A percentile compares a stretch with the other conserved stretches of the same genome.
phyloP scores from a whole-genome alignment of 2,329 filamentous ascomycete genomes.

The Phyllosticta citribraziliensis region DNA sequence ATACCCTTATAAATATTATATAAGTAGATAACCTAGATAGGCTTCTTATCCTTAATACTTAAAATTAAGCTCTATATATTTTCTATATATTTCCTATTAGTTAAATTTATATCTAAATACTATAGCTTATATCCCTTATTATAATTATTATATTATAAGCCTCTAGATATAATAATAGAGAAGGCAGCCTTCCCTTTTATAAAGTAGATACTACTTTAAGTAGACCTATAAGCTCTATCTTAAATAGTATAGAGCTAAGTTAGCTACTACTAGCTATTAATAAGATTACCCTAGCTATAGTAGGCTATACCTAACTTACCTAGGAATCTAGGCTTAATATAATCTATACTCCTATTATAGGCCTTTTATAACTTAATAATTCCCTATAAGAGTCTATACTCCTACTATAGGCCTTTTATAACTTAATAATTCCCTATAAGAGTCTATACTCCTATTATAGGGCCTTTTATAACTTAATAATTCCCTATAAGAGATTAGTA shows the following conservation, averaged over 20 bases:
- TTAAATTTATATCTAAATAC: constrained; percentile 16
- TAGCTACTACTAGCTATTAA: constrained; percentile 47
- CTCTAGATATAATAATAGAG: constrained; percentile 45
- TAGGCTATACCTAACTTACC: constrained; percentile 19
- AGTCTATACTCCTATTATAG: too few species aligned
- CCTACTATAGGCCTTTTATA: too few species aligned
- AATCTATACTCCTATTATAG: constrained; percentile 20
- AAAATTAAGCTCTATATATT: constrained; percentile 36
- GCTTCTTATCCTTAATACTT: constrained; percentile 23
- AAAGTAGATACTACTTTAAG: constrained; percentile 44
- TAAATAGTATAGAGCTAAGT: constrained; percentile 41
- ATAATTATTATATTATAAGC: constrained; percentile 35
- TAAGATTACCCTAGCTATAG: constrained; percentile 31
- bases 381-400: too few species aligned
- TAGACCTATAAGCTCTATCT: constrained; percentile 44
- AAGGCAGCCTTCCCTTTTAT: constrained; percentile 37
- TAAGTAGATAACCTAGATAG: constrained; percentile 44
- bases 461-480: too few species aligned
- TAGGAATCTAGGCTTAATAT: constrained; percentile 17
- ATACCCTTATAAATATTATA: constrained; percentile 23
- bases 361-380: too few species aligned
- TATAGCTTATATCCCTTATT: constrained; percentile 41
- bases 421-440: constrained; percentile 31
- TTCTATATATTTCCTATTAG: constrained; percentile 21
- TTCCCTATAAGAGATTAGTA: constrained; percentile 36